These are phyloP conservation scores for Spathaspora arborariae DNA, from an alignment of 805 yeast genomes.

Conservation along the genomic window DNA sequence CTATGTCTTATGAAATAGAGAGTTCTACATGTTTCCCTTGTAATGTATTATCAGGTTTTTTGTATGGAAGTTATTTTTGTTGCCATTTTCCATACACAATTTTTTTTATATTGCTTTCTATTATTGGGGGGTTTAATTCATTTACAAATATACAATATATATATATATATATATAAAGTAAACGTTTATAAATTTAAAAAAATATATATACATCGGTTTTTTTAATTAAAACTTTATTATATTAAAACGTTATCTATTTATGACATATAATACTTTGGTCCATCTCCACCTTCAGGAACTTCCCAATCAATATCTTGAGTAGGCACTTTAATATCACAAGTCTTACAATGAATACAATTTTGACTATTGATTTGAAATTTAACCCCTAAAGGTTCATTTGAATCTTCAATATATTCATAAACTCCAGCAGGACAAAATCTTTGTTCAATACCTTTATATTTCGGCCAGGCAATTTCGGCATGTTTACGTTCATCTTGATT, in stretches of 20 bases:
- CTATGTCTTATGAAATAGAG: background rate
- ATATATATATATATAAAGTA: background rate
- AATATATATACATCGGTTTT: background rate
- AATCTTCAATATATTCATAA: constrained; percentile 85
- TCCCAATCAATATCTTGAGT: constrained; percentile 92
- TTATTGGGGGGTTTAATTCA: background rate
- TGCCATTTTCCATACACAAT: background rate
- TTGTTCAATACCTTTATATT: constrained; percentile 81
- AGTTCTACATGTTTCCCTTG: background rate
- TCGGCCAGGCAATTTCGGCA: constrained; percentile 65
- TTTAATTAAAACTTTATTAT: background rate
- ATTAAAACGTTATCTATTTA: constrained; percentile 16
- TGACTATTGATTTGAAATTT: constrained; percentile 92
- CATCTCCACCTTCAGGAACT: constrained; percentile 99
- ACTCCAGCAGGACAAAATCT: constrained; percentile 99
- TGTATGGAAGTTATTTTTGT: background rate
- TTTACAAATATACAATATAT: background rate
- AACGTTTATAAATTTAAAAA: background rate
- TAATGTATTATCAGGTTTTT: background rate
- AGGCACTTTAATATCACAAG: constrained; percentile 97
- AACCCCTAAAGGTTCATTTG: constrained; percentile 54
- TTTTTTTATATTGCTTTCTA: background rate
- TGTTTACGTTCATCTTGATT: constrained; percentile 64
- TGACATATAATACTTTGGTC: constrained; percentile 92
- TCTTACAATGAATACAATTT: constrained; percentile 97